Base-by-base conservation (phyloP, 2,329 filamentous ascomycete species). In the Biscogniauxia mediterranea region DNA sequence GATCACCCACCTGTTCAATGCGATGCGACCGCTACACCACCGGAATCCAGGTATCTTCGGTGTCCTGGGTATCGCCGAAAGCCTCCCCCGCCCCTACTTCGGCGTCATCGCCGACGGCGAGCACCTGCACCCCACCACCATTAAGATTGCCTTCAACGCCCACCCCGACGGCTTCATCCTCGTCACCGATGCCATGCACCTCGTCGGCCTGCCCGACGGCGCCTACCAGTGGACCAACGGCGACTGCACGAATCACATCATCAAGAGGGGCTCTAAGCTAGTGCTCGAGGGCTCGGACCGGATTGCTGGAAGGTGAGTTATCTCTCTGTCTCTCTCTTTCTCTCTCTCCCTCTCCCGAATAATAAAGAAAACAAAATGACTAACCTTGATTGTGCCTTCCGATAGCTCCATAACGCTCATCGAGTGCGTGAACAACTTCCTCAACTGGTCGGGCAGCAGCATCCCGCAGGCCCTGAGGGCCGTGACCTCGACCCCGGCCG, bases 1-100 rank as follows among this genome's bases (percentile, higher is more conserved):
- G 91, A 90, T 97, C 67, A 97, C 93, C 0, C 93, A 97, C 71
- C 82, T 97, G 1, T 97, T 96, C 85, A 97, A 97, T 74, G 93
- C 93, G 25, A 97, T 97, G 93, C 85, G 88, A 0, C 92, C 92
- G 15, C 85, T 96, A 56, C 91, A 95, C 75, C 92, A 97, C 80
- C 89, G 93, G 61, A 93, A 97, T 75, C 93, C 93, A 0, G 93
- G 93, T 46, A 87, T 97, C 68, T 96, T 96, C 73, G 93, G 93
- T 26, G 86, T 96, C 0, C 79, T 97, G 15, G 92, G 93, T 62
- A 84, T 85, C 64, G 83, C 83, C 8, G 84, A 89, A 69, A 81
- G 76, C 63, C 71, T 79, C 58, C 74, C 77, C 13, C 82, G 89
- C 56, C 93, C 93, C 0, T 97, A 85, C 75, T 97, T 94, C 74